Percentiles rank a stretch among this genome's conserved stretches.
Conservation (phyloP, 352 stramenopile genomes). For the Globisporangium canariense region DNA sequence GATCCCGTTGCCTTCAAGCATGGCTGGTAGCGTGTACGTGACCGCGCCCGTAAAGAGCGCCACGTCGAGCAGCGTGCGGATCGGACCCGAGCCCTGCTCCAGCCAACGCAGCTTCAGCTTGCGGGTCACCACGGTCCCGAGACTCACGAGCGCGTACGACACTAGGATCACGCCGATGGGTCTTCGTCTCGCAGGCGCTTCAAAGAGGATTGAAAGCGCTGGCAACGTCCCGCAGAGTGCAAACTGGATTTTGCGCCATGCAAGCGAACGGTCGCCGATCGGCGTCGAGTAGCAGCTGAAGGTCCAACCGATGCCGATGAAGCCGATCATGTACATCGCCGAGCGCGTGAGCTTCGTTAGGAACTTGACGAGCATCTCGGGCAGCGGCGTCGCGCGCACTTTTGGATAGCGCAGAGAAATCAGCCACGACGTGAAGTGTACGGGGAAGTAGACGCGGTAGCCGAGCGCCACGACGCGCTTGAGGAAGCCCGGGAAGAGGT, state of each 20-base stretch:
- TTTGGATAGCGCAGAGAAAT: slow-evolving; percentile 39
- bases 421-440: slow-evolving; percentile 53
- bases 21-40: slow-evolving; percentile 35
- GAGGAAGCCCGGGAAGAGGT: slow-evolving; percentile 39
- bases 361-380: slow-evolving; percentile 28
- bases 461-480: slow-evolving; percentile 31
- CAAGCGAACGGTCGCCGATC: slow-evolving; percentile 39
- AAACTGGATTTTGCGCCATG: slow-evolving; percentile 53
- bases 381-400: slow-evolving; percentile 32
- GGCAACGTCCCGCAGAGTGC: slow-evolving; percentile 43
- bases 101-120: slow-evolving; percentile 34
- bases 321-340: slow-evolving; percentile 46
- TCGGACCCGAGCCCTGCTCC: slow-evolving; percentile 24
- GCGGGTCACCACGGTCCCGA: slow-evolving; percentile 36
- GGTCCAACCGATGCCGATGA: slow-evolving; percentile 51
- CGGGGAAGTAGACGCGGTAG: slow-evolving; percentile 50
- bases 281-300: slow-evolving; percentile 35
- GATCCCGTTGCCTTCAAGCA: slow-evolving; percentile 28
- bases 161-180: slow-evolving; percentile 60
- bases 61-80: slow-evolving; percentile 37
- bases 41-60: slow-evolving; percentile 31
- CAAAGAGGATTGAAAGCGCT: slow-evolving; percentile 46
- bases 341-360: slow-evolving; percentile 41
- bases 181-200: slow-evolving; percentile 37
- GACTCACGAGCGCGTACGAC: slow-evolving; percentile 57